Conservation (phyloP, 352 stramenopile genomes). For the Phytophthora palmivora region DNA sequence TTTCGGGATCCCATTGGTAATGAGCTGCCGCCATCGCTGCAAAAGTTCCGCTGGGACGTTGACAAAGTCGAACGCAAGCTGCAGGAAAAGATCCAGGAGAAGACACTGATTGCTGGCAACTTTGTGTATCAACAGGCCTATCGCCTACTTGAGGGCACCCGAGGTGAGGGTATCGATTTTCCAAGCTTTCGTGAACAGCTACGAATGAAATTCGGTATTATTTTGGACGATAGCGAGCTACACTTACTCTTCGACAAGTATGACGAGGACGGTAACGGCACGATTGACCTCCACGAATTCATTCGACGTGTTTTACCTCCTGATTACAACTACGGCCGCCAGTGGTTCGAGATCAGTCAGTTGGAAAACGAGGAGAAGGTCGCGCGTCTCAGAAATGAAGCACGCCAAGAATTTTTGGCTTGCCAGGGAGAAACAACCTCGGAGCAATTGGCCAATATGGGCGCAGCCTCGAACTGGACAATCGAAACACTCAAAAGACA, state of each 20-base stretch:
- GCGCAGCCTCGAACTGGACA: constrained; percentile 66
- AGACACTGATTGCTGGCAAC: constrained; percentile 84
- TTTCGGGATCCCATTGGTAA: constrained; percentile 76
- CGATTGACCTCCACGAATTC: constrained; percentile 86
- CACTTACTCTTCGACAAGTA: constrained; percentile 88
- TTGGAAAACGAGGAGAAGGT: constrained; percentile 72
- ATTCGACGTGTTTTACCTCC: constrained; percentile 76
- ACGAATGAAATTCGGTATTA: constrained; percentile 82
- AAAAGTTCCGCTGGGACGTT: constrained; percentile 79
- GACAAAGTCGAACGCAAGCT: constrained; percentile 85
- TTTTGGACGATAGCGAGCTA: constrained; percentile 75
- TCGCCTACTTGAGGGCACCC: constrained; percentile 72
- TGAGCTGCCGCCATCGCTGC: constrained; percentile 61
- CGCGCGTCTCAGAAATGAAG: constrained; percentile 58
- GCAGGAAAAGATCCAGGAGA: constrained; percentile 88
- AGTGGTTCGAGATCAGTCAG: constrained; percentile 83
- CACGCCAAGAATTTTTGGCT: constrained; percentile 67
- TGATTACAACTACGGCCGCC: constrained; percentile 75
- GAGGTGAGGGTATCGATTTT: constrained; percentile 84
- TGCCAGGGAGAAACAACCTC: constrained; percentile 14
- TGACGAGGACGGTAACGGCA: constrained; percentile 81
- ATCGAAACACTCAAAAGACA: constrained; percentile 70
- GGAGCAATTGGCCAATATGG: constrained; percentile 50
- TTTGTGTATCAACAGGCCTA: constrained; percentile 90
- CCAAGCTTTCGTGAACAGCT: constrained; percentile 78